Evolutionary conservation across 2,329 filamentous ascomycete genomes (phyloP).

Genomic region (Fusarium bulbicola): DNA sequence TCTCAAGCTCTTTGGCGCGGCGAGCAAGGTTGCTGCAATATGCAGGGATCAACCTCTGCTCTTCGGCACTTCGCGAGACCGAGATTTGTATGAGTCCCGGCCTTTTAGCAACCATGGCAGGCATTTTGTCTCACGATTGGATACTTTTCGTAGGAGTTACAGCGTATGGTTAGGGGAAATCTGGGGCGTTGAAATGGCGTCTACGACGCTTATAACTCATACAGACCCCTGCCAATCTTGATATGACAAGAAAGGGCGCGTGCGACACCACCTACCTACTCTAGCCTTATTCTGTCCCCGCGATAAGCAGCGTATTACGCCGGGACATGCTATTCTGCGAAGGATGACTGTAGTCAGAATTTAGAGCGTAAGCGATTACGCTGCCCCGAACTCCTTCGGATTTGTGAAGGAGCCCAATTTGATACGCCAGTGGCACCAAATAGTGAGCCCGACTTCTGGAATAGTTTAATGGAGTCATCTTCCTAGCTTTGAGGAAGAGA

Average conservation of each 20-base stretch:
- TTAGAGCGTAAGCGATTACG: not conserved
- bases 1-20: slow-evolving; percentile 7
- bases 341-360: not conserved
- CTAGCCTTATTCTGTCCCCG: not conserved
- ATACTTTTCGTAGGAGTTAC: fast-evolving
- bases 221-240: not conserved
- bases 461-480: too few relatives aligned
- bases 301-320: not conserved
- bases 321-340: not conserved
- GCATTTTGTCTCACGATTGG: not conserved
- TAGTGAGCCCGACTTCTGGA: not conserved
- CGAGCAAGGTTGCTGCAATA: slow-evolving; percentile 16
- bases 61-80: slow-evolving; percentile 21
- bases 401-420: not conserved
- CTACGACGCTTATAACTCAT: not conserved
- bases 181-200: fast-evolving
- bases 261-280: not conserved
- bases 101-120: not conserved
- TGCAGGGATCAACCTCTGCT: slow-evolving; percentile 16
- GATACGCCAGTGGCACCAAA: too few relatives aligned
- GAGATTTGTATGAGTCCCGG: slow-evolving; percentile 24
- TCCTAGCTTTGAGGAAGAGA: not conserved
- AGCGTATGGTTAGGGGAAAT: too few relatives aligned
- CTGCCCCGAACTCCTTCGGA: not conserved
- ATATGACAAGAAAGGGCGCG: not conserved